These are phyloP conservation scores for Leavenworthia alabamica DNA, from an alignment of 345 rosid species.

Conservation along the genomic window DNA sequence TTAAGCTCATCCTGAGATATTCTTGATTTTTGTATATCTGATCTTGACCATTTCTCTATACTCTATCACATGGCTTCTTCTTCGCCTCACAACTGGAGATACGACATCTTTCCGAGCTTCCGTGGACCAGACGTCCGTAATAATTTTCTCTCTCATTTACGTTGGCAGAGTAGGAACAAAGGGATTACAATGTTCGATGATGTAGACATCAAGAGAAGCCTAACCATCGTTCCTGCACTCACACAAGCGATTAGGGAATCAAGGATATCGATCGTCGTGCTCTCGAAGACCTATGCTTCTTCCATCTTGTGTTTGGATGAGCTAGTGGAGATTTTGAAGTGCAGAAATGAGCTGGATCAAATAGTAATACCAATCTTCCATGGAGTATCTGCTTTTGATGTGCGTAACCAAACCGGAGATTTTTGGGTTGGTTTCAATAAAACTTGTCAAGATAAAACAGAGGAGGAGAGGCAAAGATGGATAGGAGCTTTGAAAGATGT, in stretches of 20 bases:
- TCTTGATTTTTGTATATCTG: no score
- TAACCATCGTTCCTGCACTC: background rate
- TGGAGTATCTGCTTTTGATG: background rate
- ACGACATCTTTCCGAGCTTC: background rate
- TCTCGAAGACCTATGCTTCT: background rate
- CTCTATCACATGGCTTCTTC: background rate
- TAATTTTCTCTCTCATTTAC: background rate
- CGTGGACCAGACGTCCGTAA: background rate
- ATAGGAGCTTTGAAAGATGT: no score
- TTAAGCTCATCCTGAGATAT: no score
- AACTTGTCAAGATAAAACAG: background rate
- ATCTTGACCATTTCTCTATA: no score
- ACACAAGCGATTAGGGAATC: background rate
- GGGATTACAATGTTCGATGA: background rate
- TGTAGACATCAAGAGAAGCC: background rate
- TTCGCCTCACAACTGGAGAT: background rate
- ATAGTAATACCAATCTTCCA: background rate
- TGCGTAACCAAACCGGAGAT: background rate
- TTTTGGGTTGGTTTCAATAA: background rate
- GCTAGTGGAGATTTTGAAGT: background rate
- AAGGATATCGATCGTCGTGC: background rate
- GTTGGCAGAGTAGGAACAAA: background rate
- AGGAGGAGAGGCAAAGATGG: background rate
- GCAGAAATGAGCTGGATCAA: background rate
- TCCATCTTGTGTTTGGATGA: background rate